Evolutionary conservation across 768 basidiomycete genomes (phyloP).

Genomic region (Lactarius sanguifluus): DNA sequence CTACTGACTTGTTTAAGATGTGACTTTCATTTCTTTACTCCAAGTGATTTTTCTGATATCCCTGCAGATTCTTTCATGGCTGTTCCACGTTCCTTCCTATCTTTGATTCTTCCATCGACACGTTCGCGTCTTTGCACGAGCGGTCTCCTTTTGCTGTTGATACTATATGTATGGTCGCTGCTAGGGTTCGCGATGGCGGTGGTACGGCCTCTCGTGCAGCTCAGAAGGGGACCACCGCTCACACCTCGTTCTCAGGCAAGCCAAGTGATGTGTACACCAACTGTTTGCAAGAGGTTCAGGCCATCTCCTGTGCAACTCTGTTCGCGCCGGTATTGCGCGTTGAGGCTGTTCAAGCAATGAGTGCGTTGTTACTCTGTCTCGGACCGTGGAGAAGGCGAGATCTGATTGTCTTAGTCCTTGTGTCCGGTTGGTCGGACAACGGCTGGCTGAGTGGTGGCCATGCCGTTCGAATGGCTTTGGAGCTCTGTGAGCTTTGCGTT

Average conservation of each 20-base stretch:
- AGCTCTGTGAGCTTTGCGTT: conserved; percentile 62
- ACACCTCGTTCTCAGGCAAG: conserved; percentile 48
- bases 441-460: conserved; percentile 96
- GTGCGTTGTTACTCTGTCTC: conserved; percentile 45
- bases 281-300: conserved; percentile 82
- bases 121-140: conserved; percentile 80
- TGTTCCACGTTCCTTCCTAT: conserved; percentile 90
- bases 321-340: conserved; percentile 82
- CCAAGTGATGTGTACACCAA: conserved; percentile 71
- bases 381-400: conserved; percentile 1
- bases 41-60: conserved; percentile 25
- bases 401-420: conserved; percentile 58
- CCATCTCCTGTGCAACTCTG: conserved; percentile 80
- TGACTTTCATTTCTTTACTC: conserved; percentile 39
- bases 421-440: conserved; percentile 93
- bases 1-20: conserved; percentile 84
- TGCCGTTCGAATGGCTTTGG: conserved; percentile 97
- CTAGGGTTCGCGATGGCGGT: conserved; percentile 87
- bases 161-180: conserved; percentile 91
- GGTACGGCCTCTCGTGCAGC: conserved; percentile 45
- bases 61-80: conserved; percentile 80
- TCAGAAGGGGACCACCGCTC: conserved; percentile 20
- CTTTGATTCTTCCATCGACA: conserved; percentile 80
- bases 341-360: conserved; percentile 93
- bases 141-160: conserved; percentile 93